These are phyloP conservation scores for Crithidia fasciculata DNA, from an alignment of 208 protist genomes.

Conservation along the genomic window DNA sequence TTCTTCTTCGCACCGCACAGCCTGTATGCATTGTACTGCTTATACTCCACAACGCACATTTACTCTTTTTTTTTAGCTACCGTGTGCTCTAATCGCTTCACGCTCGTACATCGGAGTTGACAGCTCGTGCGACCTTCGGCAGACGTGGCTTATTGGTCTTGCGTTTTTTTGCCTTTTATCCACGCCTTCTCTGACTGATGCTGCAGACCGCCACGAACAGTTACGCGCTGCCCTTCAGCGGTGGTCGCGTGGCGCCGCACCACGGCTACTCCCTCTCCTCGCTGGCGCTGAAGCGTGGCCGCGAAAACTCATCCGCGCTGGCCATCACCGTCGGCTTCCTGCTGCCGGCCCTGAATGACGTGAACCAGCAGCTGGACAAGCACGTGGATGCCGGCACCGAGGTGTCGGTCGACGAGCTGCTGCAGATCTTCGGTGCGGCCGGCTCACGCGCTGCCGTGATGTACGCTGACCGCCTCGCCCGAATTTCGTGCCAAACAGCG, in stretches of 20 bases:
- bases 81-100: too few relatives aligned
- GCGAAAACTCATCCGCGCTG: constrained; percentile 66
- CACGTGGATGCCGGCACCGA: constrained; percentile 66
- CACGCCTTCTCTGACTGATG: not conserved
- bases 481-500: constrained; percentile 60
- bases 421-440: constrained; percentile 45
- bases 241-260: constrained; percentile 26
- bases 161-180: not conserved
- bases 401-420: constrained; percentile 54
- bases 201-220: constrained; percentile 25
- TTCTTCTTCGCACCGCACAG: too few relatives aligned
- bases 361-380: constrained; percentile 63
- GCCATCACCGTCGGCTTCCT: constrained; percentile 59
- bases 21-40: too few relatives aligned
- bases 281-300: constrained; percentile 56
- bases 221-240: constrained; percentile 22
- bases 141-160: not conserved
- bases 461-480: constrained; percentile 65
- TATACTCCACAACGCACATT: not conserved
- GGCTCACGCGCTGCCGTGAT: constrained; percentile 28
- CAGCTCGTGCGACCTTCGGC: too few relatives aligned
- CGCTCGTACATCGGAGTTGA: too few relatives aligned
- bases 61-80: too few relatives aligned
- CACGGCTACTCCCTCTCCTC: constrained; percentile 60
- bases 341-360: constrained; percentile 56